Evolutionary conservation across 148 eudicot genomes (phyloP), one percentile per base, ranked within the genome.

Genomic region (Fagopyrum tataricum): DNA sequence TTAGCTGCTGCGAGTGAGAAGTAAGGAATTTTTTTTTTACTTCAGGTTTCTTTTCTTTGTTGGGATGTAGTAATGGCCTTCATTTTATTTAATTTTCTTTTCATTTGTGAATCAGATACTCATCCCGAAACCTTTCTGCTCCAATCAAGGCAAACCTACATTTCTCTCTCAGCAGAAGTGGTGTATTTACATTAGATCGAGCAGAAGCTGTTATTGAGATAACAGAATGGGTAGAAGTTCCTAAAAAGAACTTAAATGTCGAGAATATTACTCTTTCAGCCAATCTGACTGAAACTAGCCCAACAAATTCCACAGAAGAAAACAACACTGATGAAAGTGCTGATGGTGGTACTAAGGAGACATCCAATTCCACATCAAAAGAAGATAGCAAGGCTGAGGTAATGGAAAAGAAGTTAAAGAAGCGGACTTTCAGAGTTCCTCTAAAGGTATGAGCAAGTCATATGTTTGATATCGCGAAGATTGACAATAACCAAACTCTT

Each of bases 141-240:
- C 99, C 99, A 52, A 78, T 92, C 86, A 96, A 96, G 82, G 97
- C 96, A 80, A 96, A 83, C 77, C 75, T 92, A 48, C 99, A 96
- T 77, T 95, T 95, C 79, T 90, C 99, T 76, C 87, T 96, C 67
- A 87, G 92, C 77, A 86, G 92, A 85, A 96, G 92, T 79, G 96
- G 99, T 23, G 76, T 90, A 26, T 80, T 96, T 73, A 73, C 89
- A 61, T 85, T 92, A 79, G 99, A 96, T 77, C 83, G 94, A 53
- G 92, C 96, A n/a, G 97, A 96, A 76, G 97, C 97, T 74, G 87
- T 90, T 68, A 76, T 92, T 81, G 97, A 92, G 82, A 87, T 92
- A 78, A 82, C 97, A 55, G 97, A 96, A 85, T 96, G 97, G 97
- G 84, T 96, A 62, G 99, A 96, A 84, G 90, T 92, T 70, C 97